Percentiles rank a stretch among this genome's conserved stretches.
These are phyloP conservation scores for Potentilla sterilis DNA, from an alignment of 306 rosid species.

Conservation along the genomic window DNA sequence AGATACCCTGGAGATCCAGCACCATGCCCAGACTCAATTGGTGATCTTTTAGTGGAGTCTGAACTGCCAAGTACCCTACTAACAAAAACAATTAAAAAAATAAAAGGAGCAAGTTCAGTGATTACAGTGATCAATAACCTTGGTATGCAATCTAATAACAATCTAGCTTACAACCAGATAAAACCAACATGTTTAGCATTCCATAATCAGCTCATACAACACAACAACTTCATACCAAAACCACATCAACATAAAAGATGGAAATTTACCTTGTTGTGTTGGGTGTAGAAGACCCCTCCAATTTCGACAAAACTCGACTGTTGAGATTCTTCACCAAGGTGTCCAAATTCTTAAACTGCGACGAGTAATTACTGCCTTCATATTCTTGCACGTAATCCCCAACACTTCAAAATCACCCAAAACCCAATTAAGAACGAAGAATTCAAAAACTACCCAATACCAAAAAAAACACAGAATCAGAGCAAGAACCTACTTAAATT, in stretches of 20 bases:
- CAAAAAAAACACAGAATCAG: neutral
- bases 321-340: slow-evolving; percentile 56
- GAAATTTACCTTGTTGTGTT: slow-evolving; percentile 43
- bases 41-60: slow-evolving; percentile 38
- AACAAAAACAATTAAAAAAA: slow-evolving; percentile 8
- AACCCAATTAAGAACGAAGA: slow-evolving; percentile 4
- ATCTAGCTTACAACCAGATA: neutral
- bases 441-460: neutral
- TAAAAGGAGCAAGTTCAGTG: slow-evolving; percentile 4
- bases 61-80: slow-evolving; percentile 36
- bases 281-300: slow-evolving; percentile 48
- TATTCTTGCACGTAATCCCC: slow-evolving; percentile 52
- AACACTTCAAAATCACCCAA: slow-evolving; percentile 44
- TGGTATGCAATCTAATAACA: neutral
- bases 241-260: neutral
- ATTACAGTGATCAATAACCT: too few species aligned
- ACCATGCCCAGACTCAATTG: slow-evolving; percentile 35
- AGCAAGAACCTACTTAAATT: slow-evolving; percentile 46
- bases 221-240: neutral
- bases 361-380: slow-evolving; percentile 56
- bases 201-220: neutral
- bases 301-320: slow-evolving; percentile 47
- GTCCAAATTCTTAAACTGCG: slow-evolving; percentile 70
- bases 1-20: slow-evolving; percentile 44
- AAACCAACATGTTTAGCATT: neutral